Evolutionary conservation across 805 yeast species (phyloP), one percentile per base, ranked within the genome.

Genomic region (Wickerhamomyces subpelliculosus): DNA sequence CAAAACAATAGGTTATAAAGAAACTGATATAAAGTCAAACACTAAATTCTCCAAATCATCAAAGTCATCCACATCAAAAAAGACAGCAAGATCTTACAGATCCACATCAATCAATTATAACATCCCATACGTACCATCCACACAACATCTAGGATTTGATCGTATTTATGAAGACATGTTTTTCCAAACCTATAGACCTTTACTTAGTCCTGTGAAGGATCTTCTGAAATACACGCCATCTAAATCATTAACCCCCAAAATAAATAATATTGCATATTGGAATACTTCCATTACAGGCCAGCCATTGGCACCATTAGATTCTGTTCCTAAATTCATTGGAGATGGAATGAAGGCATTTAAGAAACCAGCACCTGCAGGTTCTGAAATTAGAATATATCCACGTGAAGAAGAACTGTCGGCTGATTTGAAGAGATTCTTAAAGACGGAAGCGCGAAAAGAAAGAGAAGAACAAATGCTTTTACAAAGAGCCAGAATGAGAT

Each of bases 261-360:
- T 18, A 10, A 29, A 29, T 10, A 29, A 29, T 10, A 29, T 8
- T 14, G 34, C 26, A 21, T 31, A 21, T 16, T 31, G 34, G 34
- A 21, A 21, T 8, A 21, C 34, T 3, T 21, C 34, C 4, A 4
- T 22, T 4, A 4, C 13, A 5, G 34, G 27, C 3, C 11, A 21
- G 4, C 19, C 13, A 31, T 31, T 31, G 5, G 20, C 8, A 13
- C 27, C 21, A n/a, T 31, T 31, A 14, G 22, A 22, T 11, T 16
- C 13, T 31, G 34, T 31, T 4, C 34, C 34, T 21, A 31, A 22
- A 31, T 31, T 21, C 19, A 22, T 31, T 21, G 26, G 25, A 16
- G 34, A 31, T 31, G 18, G 34, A 16, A 21, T 31, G 34, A 31
- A 31, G n/a, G 26, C 34, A n/a, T 31, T 4, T 5, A 21, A 31